A percentile compares a stretch with the other conserved stretches of the same genome.
phyloP scores from a whole-genome alignment of 768 basidiomycete species.

The Antrodiella citrinella region DNA sequence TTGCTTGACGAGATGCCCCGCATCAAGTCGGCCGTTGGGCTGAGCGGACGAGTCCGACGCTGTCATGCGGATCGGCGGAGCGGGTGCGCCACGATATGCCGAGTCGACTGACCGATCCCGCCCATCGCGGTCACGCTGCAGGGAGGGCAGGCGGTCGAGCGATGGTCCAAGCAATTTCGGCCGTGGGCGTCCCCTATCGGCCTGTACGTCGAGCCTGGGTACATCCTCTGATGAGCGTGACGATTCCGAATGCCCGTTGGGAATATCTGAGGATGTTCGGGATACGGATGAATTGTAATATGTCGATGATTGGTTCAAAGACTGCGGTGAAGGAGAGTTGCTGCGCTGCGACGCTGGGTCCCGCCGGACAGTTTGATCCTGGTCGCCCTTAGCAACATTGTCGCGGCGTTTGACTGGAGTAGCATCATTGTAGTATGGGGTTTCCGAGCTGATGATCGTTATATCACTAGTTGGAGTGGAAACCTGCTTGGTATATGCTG shows the following conservation, averaged over 20 bases:
- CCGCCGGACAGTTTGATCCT: conserved; percentile 14
- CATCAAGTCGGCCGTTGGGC: conserved; percentile 23
- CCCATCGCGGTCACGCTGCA: conserved; percentile 3
- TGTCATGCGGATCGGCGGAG: conserved; percentile 30
- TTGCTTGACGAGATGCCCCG: conserved; percentile 36
- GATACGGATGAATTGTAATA: neutral
- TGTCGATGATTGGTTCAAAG: neutral
- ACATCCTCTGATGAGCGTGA: neutral
- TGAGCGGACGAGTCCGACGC: neutral
- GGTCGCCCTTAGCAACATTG: conserved; percentile 4
- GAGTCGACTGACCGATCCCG: conserved; percentile 1
- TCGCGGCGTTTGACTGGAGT: conserved; percentile 16
- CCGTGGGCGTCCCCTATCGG: neutral
- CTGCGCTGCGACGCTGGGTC: conserved; percentile 21
- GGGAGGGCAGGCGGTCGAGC: neutral
- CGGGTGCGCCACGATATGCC: conserved; percentile 32
- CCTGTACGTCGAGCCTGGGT: neutral
- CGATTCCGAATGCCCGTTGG: neutral
- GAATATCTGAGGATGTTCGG: neutral
- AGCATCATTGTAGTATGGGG: conserved; percentile 8
- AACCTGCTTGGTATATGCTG: conserved; percentile 4
- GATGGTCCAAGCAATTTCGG: conserved; percentile 1
- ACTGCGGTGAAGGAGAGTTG: neutral
- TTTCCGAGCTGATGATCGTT: conserved; percentile 11
- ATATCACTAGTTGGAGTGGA: conserved; percentile 19